Conservation (phyloP, 2,329 filamentous ascomycete species). For the Monosporascus sp. region DNA sequence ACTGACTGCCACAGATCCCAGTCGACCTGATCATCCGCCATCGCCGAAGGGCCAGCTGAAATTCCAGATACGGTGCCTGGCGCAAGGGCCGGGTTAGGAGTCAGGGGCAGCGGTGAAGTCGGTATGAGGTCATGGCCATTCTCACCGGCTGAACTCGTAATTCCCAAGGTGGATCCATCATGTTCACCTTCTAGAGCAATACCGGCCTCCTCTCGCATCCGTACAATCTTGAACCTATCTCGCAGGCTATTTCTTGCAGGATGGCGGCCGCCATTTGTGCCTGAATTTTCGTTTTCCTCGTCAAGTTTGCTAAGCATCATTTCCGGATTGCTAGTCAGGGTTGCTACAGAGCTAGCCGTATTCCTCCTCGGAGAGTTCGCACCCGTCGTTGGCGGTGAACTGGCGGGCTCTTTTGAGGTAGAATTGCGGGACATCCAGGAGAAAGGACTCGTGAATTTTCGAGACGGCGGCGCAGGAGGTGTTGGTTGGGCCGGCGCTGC, state of each 20-base stretch:
- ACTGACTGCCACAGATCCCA: conserved; percentile 98
- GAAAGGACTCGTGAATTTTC: conserved; percentile 85
- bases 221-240: conserved; percentile 73
- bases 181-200: conserved; percentile 49
- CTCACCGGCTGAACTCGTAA: conserved; percentile 22
- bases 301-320: conserved; percentile 73
- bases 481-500: conserved; percentile 32
- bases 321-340: conserved; percentile 75
- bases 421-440: conserved; percentile 74
- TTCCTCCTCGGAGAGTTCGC: conserved; percentile 56
- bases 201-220: conserved; percentile 68
- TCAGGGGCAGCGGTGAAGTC: conserved; percentile 52
- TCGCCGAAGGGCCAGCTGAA: conserved; percentile 67
- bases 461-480: conserved; percentile 35
- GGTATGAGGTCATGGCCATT: conserved; percentile 23
- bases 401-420: conserved; percentile 46
- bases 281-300: conserved; percentile 55
- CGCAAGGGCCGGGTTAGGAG: conserved; percentile 65
- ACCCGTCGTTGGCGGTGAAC: conserved; percentile 45
- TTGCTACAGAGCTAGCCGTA: conserved; percentile 75
- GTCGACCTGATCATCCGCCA: conserved; percentile 74
- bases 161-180: conserved; percentile 30
- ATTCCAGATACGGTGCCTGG: conserved; percentile 84
- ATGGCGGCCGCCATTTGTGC: conserved; percentile 39
- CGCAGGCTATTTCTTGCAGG: conserved; percentile 61